Conservation (phyloP, 129 eudicot genomes). For the Tanacetum coccineum region DNA sequence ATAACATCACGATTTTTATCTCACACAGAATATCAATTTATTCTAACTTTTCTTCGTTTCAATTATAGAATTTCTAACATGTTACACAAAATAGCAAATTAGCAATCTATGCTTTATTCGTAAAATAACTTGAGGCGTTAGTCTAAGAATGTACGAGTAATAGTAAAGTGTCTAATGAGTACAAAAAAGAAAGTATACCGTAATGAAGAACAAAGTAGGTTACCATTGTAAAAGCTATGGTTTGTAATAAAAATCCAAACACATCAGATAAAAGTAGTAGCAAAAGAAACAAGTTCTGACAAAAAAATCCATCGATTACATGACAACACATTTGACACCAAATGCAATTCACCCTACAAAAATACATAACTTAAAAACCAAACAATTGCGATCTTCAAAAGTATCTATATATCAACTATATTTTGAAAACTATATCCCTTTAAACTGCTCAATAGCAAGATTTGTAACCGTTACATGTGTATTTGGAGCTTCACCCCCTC, state of each 20-base stretch:
- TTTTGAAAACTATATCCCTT: conserved; percentile 14
- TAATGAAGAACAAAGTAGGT: too few relatives aligned
- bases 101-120: too few relatives aligned
- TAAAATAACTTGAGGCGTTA: too few relatives aligned
- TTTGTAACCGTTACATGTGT: conserved; percentile 27
- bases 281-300: neutral
- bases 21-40: too few relatives aligned
- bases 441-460: conserved; percentile 12
- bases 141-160: too few relatives aligned
- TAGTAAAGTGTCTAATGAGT: too few relatives aligned
- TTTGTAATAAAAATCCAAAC: neutral
- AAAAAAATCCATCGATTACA: conserved; percentile 7
- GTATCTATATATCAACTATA: conserved; percentile 9
- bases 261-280: neutral
- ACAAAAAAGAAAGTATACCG: too few relatives aligned
- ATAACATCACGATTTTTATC: too few relatives aligned
- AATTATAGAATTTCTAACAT: too few relatives aligned
- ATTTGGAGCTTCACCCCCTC: conserved; percentile 23
- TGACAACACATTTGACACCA: neutral
- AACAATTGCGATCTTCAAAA: neutral
- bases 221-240: neutral
- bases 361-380: conserved; percentile 15
- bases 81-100: too few relatives aligned
- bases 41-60: too few relatives aligned
- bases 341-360: conserved; percentile 18